phyloP scores from a whole-genome alignment of 2,329 filamentous ascomycete genomes.

The Penicillium janthinellum region DNA sequence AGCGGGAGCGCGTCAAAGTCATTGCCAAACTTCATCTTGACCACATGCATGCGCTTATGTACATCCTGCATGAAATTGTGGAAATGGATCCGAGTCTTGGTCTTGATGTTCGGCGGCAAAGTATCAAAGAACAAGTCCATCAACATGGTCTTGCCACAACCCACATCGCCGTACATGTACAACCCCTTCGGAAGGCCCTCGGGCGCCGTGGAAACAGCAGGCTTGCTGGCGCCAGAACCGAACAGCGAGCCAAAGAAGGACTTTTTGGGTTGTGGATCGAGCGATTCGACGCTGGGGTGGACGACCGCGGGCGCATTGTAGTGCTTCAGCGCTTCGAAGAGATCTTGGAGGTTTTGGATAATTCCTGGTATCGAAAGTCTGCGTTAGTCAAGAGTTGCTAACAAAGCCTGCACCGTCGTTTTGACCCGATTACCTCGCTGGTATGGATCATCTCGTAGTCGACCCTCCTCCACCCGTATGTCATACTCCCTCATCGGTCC shows the following conservation, averaged over 20 bases:
- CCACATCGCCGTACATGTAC: slow-evolving; percentile 95
- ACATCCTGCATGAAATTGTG: slow-evolving; percentile 99
- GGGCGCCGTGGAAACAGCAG: slow-evolving; percentile 56
- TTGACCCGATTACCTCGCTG: slow-evolving; percentile 68
- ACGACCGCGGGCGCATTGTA: slow-evolving; percentile 75
- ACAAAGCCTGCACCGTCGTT: background rate
- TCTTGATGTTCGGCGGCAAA: slow-evolving; percentile 73
- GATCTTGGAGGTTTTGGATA: slow-evolving; percentile 82
- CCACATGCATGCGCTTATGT: slow-evolving; percentile 83
- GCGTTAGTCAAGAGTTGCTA: background rate
- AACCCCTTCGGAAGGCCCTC: slow-evolving; percentile 79
- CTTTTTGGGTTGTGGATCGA: slow-evolving; percentile 55
- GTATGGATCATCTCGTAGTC: slow-evolving; percentile 82
- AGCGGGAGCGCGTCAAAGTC: slow-evolving; percentile 90
- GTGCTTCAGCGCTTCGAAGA: slow-evolving; percentile 76
- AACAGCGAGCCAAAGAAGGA: slow-evolving; percentile 56
- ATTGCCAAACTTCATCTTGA: slow-evolving; percentile 86
- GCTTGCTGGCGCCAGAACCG: slow-evolving; percentile 36
- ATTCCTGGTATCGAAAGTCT: slow-evolving; percentile 61
- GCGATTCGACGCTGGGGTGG: slow-evolving; percentile 74
- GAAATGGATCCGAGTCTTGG: slow-evolving; percentile 94
- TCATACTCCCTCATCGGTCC: slow-evolving; percentile 91
- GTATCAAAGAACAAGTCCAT: slow-evolving; percentile 99
- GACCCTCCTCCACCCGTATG: slow-evolving; percentile 70
- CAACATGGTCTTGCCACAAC: slow-evolving; percentile 97